Conservation (phyloP, 768 basidiomycete species). For the Naganishia randhawae region DNA sequence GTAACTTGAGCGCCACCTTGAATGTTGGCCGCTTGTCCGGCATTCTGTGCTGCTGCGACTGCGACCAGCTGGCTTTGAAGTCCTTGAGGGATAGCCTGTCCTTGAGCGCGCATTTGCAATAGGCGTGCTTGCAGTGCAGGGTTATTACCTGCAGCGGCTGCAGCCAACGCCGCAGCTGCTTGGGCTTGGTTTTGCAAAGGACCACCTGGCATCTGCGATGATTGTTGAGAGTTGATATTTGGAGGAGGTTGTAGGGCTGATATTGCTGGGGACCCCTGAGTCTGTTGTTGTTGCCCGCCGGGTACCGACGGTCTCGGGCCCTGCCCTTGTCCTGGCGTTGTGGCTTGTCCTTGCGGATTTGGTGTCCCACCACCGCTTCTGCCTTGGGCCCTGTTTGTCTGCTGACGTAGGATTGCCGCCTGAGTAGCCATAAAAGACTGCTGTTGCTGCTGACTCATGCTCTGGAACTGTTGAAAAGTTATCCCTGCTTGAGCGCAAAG, state of each 20-base stretch:
- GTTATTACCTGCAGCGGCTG: background rate
- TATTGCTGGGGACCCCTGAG: conserved; percentile 9
- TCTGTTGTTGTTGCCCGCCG: background rate
- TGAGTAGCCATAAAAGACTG: conserved; percentile 1
- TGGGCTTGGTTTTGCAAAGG: conserved; percentile 2
- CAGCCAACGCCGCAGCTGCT: background rate
- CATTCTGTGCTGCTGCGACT: background rate
- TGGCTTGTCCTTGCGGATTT: background rate
- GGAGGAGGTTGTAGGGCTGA: background rate
- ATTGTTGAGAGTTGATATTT: background rate
- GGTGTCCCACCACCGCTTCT: background rate
- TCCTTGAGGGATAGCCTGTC: conserved; percentile 6
- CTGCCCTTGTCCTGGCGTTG: background rate
- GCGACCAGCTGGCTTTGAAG: conserved; percentile 1
- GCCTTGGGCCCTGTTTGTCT: background rate
- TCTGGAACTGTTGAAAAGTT: background rate
- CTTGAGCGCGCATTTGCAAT: conserved; percentile 12
- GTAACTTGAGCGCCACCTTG: background rate
- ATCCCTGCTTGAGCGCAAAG: conserved; percentile 16
- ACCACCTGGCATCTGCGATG: background rate
- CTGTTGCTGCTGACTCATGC: background rate
- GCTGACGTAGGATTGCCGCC: background rate
- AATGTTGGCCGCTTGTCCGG: background rate
- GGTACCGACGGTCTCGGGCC: too few relatives aligned
- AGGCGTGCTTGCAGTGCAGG: conserved; percentile 7